These are phyloP conservation scores for Fusarium decemcellulare DNA, from an alignment of 2,329 filamentous ascomycete genomes.

Conservation along the genomic window DNA sequence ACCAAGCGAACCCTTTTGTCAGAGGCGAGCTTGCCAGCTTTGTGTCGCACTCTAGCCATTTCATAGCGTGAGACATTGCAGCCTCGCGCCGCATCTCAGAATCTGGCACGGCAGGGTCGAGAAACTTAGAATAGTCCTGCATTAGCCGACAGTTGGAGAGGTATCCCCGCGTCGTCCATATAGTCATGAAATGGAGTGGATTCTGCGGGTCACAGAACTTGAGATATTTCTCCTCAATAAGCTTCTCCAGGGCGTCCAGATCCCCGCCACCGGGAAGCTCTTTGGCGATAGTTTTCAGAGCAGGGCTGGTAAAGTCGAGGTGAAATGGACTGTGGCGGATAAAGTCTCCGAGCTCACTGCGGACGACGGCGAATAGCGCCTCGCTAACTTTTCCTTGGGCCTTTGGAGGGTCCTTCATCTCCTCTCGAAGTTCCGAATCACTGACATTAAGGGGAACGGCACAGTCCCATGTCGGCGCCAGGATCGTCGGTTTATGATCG, in stretches of 20 bases:
- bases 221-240: slow-evolving; percentile 63
- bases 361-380: slow-evolving; percentile 57
- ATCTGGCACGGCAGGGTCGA: slow-evolving; percentile 33
- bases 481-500: slow-evolving; percentile 49
- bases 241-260: slow-evolving; percentile 54
- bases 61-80: slow-evolving; percentile 49
- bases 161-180: slow-evolving; percentile 55
- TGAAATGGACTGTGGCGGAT: slow-evolving; percentile 52
- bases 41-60: slow-evolving; percentile 56
- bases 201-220: slow-evolving; percentile 54
- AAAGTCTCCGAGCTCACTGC: slow-evolving; percentile 57
- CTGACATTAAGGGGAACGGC: slow-evolving; percentile 59
- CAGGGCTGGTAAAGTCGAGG: slow-evolving; percentile 53
- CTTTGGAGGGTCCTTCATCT: slow-evolving; percentile 54
- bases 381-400: slow-evolving; percentile 54
- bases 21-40: slow-evolving; percentile 49
- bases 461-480: slow-evolving; percentile 59
- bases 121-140: slow-evolving; percentile 58
- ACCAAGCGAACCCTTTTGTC: slow-evolving; percentile 55
- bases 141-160: slow-evolving; percentile 66
- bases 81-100: slow-evolving; percentile 49
- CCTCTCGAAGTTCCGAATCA: slow-evolving; percentile 61
- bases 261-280: slow-evolving; percentile 40
- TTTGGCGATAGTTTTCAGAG: slow-evolving; percentile 46
- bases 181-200: slow-evolving; percentile 58